Percentiles rank a stretch among this genome's conserved stretches.
phyloP scores from a whole-genome alignment of 228 moss, liverwort and hornwort genomes.

The Sphagnum magellanicum region DNA sequence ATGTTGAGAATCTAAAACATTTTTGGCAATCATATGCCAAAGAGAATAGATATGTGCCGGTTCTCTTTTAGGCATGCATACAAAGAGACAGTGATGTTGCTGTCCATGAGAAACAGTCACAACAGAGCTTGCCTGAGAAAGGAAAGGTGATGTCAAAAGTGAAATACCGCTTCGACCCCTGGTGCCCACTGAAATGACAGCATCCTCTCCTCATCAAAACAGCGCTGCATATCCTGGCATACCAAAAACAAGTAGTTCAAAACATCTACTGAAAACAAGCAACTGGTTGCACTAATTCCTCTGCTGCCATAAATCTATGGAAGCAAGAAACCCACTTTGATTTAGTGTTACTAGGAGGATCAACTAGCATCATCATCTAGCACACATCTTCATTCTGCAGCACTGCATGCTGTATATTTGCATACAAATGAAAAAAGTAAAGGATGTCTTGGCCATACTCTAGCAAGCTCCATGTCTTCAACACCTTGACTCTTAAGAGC shows the following conservation, averaged over 20 bases:
- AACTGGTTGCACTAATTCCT: no score
- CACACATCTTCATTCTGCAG: no score
- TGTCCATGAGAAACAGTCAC: not conserved
- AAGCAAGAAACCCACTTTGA: no score
- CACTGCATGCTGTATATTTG: no score
- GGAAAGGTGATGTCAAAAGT: slow-evolving; percentile 16
- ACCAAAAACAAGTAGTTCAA: no score
- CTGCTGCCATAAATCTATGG: no score
- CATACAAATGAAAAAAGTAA: not conserved
- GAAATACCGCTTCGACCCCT: slow-evolving; percentile 77
- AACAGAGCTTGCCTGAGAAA: slow-evolving; percentile 42
- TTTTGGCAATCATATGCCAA: not conserved
- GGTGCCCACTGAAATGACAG: slow-evolving; percentile 79
- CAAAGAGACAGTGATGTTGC: not conserved
- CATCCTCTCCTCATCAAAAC: slow-evolving; percentile 80
- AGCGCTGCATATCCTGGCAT: slow-evolving; percentile 51
- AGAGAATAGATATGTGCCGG: not conserved
- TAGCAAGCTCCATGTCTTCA: slow-evolving; percentile 72
- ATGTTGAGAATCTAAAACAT: not conserved
- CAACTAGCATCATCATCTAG: no score
- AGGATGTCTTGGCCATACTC: slow-evolving; percentile 28
- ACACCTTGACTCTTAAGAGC: slow-evolving; percentile 64
- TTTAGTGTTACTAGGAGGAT: no score
- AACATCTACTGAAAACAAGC: no score
- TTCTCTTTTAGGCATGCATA: not conserved